Percentiles rank a stretch among this genome's conserved stretches.
These are phyloP conservation scores for Hypoxylon lenormandii DNA, from an alignment of 495 filamentous ascomycete genomes.

Conservation along the genomic window DNA sequence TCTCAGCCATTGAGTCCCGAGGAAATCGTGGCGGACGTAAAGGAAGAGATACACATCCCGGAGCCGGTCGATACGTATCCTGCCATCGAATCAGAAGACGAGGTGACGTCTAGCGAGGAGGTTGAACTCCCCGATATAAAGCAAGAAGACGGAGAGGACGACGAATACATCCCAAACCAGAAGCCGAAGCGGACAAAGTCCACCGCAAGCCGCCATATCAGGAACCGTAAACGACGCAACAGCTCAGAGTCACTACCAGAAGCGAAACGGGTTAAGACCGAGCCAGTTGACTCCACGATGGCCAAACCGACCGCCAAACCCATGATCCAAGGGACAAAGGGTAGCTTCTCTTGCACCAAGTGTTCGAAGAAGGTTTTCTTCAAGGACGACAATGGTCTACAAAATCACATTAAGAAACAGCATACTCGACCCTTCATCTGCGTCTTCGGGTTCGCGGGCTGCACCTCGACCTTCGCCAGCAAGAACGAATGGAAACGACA, in stretches of 20 bases:
- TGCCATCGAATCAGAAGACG: conserved; percentile 25
- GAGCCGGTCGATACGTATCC: conserved; percentile 38
- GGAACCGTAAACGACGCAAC: conserved; percentile 43
- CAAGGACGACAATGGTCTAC: conserved; percentile 54
- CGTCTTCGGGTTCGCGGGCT: conserved; percentile 67
- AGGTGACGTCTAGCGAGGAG: conserved; percentile 27
- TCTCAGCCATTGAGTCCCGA: conserved; percentile 40
- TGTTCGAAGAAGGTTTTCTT: conserved; percentile 52
- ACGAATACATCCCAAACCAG: conserved; percentile 30
- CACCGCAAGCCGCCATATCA: conserved; percentile 23
- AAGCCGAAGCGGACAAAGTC: conserved; percentile 30
- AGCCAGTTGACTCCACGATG: conserved; percentile 21
- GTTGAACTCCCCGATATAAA: conserved; percentile 24
- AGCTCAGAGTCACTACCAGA: conserved; percentile 32
- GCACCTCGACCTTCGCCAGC: conserved; percentile 42
- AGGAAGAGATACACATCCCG: conserved; percentile 52
- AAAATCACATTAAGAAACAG: conserved; percentile 64
- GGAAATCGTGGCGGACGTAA: conserved; percentile 35
- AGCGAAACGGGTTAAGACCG: conserved; percentile 43
- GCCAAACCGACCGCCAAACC: conserved; percentile 21
- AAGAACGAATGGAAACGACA: conserved; percentile 82
- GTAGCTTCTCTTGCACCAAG: conserved; percentile 38
- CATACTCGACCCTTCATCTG: conserved; percentile 78
- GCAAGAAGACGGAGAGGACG: conserved; percentile 37
- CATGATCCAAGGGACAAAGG: conserved; percentile 45